A percentile compares a stretch with the other conserved stretches of the same genome.
phyloP scores from a whole-genome alignment of 164 flowering plant genomes.

The Platanus orientalis region DNA sequence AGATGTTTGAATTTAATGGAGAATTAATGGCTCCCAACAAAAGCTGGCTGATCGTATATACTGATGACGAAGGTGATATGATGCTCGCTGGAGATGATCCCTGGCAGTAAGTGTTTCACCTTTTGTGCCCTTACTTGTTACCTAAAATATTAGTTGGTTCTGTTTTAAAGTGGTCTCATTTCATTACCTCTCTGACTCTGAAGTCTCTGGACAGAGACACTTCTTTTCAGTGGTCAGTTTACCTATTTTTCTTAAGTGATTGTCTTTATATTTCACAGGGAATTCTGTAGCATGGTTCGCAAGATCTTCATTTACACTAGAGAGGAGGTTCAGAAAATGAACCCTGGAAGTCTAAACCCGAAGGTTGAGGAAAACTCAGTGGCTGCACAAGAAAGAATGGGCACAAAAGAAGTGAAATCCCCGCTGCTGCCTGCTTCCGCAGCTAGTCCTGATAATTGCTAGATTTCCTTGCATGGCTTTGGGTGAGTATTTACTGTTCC shows the following conservation, averaged over 20 bases:
- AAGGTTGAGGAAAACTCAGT: conserved; percentile 43
- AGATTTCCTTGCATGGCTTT: conserved; percentile 9
- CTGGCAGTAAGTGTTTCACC: conserved; percentile 74
- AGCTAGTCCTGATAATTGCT: conserved; percentile 29
- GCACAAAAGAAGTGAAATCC: conserved; percentile 42
- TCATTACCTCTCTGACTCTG: no score
- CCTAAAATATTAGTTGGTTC: not conserved
- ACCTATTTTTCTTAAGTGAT: not conserved
- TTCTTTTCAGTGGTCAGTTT: not conserved
- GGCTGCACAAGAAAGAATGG: conserved; percentile 32
- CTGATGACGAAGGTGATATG: conserved; percentile 81
- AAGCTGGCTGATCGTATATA: conserved; percentile 59
- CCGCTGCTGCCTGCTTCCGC: conserved; percentile 21
- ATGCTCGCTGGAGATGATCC: conserved; percentile 90
- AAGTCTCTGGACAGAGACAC: no score
- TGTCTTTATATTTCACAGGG: conserved; percentile 40
- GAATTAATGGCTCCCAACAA: conserved; percentile 43
- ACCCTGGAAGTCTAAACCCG: conserved; percentile 43
- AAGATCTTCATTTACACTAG: conserved; percentile 79
- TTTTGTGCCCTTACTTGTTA: no score
- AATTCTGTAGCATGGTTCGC: conserved; percentile 84
- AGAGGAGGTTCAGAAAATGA: conserved; percentile 91
- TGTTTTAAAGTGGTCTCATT: no score
- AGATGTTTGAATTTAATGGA: conserved; percentile 74
- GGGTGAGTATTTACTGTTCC: conserved; percentile 17